Base-by-base conservation (phyloP, 805 yeast genomes). In the Nakazawaea siamensis region DNA sequence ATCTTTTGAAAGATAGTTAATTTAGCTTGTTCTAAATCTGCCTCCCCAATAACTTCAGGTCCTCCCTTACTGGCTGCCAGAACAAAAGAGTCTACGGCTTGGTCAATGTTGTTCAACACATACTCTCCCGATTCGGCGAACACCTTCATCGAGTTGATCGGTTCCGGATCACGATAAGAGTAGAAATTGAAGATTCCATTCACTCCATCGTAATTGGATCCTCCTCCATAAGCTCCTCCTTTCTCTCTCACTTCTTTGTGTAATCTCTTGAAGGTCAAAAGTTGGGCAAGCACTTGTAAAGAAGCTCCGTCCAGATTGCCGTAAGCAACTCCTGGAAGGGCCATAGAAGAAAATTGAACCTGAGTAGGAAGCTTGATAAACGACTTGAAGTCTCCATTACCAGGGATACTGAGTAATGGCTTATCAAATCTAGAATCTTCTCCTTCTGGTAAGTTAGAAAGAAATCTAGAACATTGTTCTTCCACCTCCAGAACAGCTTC, bases 181-280 rank as follows among this genome's bases (percentile, higher is more conserved):
- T 81, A 92, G 59, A 69, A 86, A 23, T 82, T 71, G 49, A 90
- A 74, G 2, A 78, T 48, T 0, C 97, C 97, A 33, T 82, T 85
- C 16, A 84, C 52, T 0, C 90, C 86, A 52, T 80, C 83, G 54
- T 79, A 92, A 6, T 72, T 60, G 4, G 94, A 82, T 4, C 98
- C 98, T 5, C 95, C 97, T 6, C 98, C 98, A 52, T 92, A 92
- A 0, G 98, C 98, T 40, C 98, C 98, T 38, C 95, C 95, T 49
- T 90, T 76, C 52, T 92, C 98, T 45, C 98, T 73, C 25, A 92
- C 76, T 43, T 87, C 95, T 10, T 85, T 73, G 55, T 92, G 98
- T 32, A 92, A 62, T 45, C 83, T 74, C 50, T 82, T 84, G 58
- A 80, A 88, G 0, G 95, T 80, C 45, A 87, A 55, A 39, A 92